Evolutionary conservation across 2,329 filamentous ascomycete species (phyloP), one percentile per base, ranked within the genome.

Genomic region (Aspergillus jensenii): DNA sequence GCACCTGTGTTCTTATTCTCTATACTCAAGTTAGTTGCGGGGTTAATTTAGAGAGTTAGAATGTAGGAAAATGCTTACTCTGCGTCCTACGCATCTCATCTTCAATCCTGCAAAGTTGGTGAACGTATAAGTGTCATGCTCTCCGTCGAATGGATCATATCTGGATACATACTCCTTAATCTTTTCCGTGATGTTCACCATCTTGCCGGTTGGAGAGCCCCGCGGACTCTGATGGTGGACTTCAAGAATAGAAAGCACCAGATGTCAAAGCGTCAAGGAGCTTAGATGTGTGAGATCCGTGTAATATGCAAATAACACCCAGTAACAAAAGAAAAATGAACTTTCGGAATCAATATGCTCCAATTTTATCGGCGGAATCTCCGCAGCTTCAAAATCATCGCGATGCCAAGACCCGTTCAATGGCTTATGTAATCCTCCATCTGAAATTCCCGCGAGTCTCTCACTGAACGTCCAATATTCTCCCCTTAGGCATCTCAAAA

Each of bases 101-200:
- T 85, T 99, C 95, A 71, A 99, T 99, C 87, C 93, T 97, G 67
- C 43, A 53, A 51, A 25, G 25, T 19, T 53, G 8, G 61, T 49
- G 48, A 47, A 47, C 51, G 37, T n/a, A 19, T 19, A 21, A 46
- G 14, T 39, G 23, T 25, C 23, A 64, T 35, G n/a, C 3, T 11
- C 33, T 4, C 45, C 31, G 41, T 56, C 3, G 14, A 9, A 48
- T 2, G 51, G 4, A 15, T n/a, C 21, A 17, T n/a, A 3, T 21
- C 17, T 11, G 19, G 31, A 9, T 9, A 62, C 65, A 74, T 79
- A 96, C 93, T 98, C 95, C 84, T 99, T 99, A 82, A 99, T 99
- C 85, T 96, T 98, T 56, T 99, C 96, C 65, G 95, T 98, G 67
- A 99, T 99, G 82, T 98, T 98, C 78, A 98, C 95, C 95, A 99